Percentiles rank a stretch among this genome's conserved stretches.
Conservation (phyloP, 345 rosid species). For the Alliaria petiolata region DNA sequence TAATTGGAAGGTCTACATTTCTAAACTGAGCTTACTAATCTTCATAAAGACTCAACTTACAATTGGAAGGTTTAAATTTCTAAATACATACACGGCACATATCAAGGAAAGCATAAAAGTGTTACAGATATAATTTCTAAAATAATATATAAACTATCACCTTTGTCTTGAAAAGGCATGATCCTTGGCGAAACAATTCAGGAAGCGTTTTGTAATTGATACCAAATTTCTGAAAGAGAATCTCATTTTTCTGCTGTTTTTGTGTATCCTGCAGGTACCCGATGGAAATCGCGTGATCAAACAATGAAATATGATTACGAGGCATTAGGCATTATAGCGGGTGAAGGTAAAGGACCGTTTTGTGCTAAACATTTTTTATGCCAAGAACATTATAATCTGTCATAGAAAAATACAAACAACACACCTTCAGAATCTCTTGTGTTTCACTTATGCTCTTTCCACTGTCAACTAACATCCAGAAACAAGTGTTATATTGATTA, state of each 20-base stretch:
- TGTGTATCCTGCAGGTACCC: constrained; percentile 51
- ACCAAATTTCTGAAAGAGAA: constrained; percentile 72
- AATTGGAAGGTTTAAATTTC: not conserved
- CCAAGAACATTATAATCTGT: not conserved
- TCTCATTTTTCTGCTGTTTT: constrained; percentile 81
- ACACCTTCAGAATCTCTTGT: constrained; percentile 59
- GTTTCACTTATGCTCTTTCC: constrained; percentile 66
- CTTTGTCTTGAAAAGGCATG: constrained; percentile 68
- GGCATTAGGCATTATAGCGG: not conserved
- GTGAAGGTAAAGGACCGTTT: not conserved
- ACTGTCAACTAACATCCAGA: constrained; percentile 66
- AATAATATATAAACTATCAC: constrained; percentile 32
- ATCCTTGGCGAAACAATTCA: constrained; percentile 82
- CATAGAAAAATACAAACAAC: constrained; percentile 10
- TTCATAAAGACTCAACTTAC: not conserved
- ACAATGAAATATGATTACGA: not conserved
- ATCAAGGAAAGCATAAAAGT: not conserved
- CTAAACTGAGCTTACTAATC: constrained; percentile 3
- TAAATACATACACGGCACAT: not conserved
- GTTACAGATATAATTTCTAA: not conserved
- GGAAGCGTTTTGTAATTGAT: constrained; percentile 70
- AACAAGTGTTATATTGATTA: constrained; percentile 68
- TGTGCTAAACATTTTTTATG: not conserved
- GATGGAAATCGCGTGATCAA: not conserved
- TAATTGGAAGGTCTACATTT: too few species aligned